Percentiles rank a stretch among this genome's conserved stretches.
Evolutionary conservation across 208 protist species (phyloP).

Genomic region (Vickermania spadyakhi): DNA sequence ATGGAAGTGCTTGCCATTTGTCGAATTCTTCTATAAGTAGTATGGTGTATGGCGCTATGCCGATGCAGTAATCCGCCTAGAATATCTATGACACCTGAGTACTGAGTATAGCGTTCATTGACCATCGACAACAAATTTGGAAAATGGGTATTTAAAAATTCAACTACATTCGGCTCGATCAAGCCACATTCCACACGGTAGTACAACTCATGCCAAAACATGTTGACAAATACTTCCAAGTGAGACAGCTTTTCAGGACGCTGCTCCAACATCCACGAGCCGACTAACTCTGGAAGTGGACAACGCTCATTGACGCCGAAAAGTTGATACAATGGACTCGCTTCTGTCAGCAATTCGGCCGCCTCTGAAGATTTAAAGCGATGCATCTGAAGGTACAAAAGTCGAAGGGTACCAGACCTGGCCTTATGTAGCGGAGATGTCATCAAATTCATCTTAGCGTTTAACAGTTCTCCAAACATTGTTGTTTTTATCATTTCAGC

Average conservation of each 20-base stretch:
- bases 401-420: conserved; percentile 25
- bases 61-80: background rate
- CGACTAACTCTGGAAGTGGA: conserved; percentile 42
- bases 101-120: conserved; percentile 21
- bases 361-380: conserved; percentile 15
- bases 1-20: background rate
- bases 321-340: conserved; percentile 38
- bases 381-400: conserved; percentile 26
- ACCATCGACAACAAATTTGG: conserved; percentile 28
- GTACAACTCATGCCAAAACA: conserved; percentile 50
- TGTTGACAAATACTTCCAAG: conserved; percentile 38
- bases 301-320: conserved; percentile 47
- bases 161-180: conserved; percentile 13
- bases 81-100: conserved; percentile 12
- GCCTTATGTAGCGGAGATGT: conserved; percentile 12
- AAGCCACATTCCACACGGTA: conserved; percentile 20
- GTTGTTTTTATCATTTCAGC: conserved; percentile 21
- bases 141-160: conserved; percentile 1
- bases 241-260: conserved; percentile 7
- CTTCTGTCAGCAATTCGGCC: conserved; percentile 21
- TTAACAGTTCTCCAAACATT: conserved; percentile 31
- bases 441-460: conserved; percentile 28
- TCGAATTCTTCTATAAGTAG: background rate
- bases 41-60: background rate
- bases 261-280: conserved; percentile 28